Evolutionary conservation across 768 basidiomycete species (phyloP).

Genomic region (Lentinula boryana): DNA sequence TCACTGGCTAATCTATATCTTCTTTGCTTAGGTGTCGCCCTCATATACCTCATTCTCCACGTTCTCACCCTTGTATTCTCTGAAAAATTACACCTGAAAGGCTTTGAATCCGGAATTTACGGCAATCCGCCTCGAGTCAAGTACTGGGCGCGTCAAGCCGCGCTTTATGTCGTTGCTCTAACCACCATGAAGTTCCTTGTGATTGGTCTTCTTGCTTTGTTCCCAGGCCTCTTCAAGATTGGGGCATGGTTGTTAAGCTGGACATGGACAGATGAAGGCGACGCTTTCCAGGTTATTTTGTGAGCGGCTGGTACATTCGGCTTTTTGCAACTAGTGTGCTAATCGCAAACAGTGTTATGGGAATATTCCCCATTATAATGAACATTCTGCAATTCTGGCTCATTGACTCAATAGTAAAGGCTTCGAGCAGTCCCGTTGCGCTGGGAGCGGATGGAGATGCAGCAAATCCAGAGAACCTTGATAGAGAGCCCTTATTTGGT

Average conservation of each 20-base stretch:
- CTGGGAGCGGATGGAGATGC: constrained; percentile 34
- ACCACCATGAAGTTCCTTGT: constrained; percentile 90
- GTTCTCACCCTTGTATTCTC: constrained; percentile 58
- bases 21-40: constrained; percentile 60
- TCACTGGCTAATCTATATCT: not conserved
- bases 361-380: constrained; percentile 85
- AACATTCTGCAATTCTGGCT: constrained; percentile 92
- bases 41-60: constrained; percentile 73
- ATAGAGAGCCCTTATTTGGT: constrained; percentile 60
- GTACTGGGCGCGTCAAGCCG: constrained; percentile 73
- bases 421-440: constrained; percentile 34
- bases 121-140: constrained; percentile 72
- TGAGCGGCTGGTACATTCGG: constrained; percentile 31
- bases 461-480: constrained; percentile 32
- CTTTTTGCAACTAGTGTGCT: not conserved
- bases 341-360: constrained; percentile 62
- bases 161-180: constrained; percentile 77
- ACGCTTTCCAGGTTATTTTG: constrained; percentile 75
- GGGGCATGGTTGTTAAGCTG: constrained; percentile 87
- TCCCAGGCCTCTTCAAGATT: constrained; percentile 65
- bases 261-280: constrained; percentile 57
- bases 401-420: constrained; percentile 90
- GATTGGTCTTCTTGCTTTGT: constrained; percentile 63
- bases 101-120: constrained; percentile 84
- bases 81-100: constrained; percentile 59